phyloP scores from a whole-genome alignment of 192 early-diverging fungal species.

The Borealophlyctis nickersoniae region DNA sequence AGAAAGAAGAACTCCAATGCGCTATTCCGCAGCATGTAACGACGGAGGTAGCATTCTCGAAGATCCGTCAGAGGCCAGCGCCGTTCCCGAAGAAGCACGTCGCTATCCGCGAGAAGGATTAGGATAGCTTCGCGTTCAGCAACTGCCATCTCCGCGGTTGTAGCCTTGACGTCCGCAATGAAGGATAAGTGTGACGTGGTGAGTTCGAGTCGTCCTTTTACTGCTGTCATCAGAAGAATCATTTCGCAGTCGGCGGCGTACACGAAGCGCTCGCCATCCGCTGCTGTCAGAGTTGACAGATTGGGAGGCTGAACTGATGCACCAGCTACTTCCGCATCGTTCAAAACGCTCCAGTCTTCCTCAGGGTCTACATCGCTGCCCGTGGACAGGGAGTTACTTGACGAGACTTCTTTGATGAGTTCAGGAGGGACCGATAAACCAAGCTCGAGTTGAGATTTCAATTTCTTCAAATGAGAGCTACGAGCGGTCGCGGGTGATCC shows the following conservation, averaged over 20 bases:
- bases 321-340: conserved; percentile 25
- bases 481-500: neutral
- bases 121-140: conserved; percentile 35
- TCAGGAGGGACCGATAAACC: conserved; percentile 12
- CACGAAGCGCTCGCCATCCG: conserved; percentile 23
- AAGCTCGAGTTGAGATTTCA: conserved; percentile 3
- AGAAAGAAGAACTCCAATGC: conserved; percentile 79
- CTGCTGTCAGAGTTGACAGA: too few species aligned
- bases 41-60: conserved; percentile 34
- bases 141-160: conserved; percentile 25
- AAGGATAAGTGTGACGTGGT: conserved; percentile 35
- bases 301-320: neutral
- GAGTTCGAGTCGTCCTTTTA: conserved; percentile 44
- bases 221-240: conserved; percentile 47
- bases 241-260: conserved; percentile 38
- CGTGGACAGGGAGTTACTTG: neutral
- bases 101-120: conserved; percentile 33
- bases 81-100: conserved; percentile 37
- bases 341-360: conserved; percentile 42
- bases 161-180: conserved; percentile 36
- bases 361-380: conserved; percentile 20
- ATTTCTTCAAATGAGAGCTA: conserved; percentile 10
- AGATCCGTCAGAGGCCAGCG: conserved; percentile 34
- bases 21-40: conserved; percentile 60
- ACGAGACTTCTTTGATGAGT: conserved; percentile 11